These are phyloP conservation scores for Solanum gracilifrons DNA, from an alignment of 257 asterid genomes.

Conservation along the genomic window DNA sequence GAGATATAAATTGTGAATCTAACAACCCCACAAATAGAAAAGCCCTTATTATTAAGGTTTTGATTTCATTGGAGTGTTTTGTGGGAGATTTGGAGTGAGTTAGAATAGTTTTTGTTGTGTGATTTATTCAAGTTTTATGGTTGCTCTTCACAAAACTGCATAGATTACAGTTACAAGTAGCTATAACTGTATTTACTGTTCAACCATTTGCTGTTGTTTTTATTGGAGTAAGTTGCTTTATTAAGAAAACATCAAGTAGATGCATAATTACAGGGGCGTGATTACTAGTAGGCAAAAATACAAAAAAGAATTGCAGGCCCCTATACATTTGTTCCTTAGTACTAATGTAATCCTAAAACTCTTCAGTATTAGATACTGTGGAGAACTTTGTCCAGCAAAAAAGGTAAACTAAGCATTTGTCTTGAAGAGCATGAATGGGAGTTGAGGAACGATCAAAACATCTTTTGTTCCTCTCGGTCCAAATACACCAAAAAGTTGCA, in stretches of 20 bases:
- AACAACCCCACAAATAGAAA: background rate
- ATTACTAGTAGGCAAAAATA: background rate
- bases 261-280: background rate
- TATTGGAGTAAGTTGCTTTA: background rate
- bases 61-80: background rate
- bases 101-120: background rate
- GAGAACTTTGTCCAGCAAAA: background rate
- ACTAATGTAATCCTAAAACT: background rate
- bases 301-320: background rate
- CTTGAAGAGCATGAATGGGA: background rate
- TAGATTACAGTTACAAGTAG: background rate
- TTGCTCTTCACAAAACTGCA: background rate
- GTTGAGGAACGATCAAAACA: background rate
- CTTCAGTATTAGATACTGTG: background rate
- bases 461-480: background rate
- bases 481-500: background rate
- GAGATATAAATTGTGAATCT: background rate
- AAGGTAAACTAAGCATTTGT: background rate
- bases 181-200: background rate
- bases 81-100: background rate
- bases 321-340: background rate
- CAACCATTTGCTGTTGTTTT: background rate
- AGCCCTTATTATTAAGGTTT: background rate
- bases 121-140: background rate
- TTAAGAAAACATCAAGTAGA: background rate